Percentiles rank a stretch among this genome's conserved stretches.
phyloP scores from a whole-genome alignment of 108 stramenopile genomes.

The Pseudonitzschia delicatissima region DNA sequence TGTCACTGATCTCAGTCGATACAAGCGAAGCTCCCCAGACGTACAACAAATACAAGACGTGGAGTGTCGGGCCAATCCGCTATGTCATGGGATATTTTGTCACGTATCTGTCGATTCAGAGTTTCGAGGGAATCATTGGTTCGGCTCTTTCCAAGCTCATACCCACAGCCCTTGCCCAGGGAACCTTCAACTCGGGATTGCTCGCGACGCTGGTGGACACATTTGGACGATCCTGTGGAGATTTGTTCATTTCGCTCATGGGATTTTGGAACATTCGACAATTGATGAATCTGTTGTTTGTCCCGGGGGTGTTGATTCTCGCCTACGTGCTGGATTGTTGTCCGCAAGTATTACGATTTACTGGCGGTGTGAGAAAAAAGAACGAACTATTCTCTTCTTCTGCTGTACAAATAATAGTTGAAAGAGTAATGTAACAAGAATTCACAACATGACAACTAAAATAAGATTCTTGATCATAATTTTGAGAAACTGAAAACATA shows the following conservation, averaged over 20 bases:
- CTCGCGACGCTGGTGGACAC: conserved; percentile 45
- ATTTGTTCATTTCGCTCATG: conserved; percentile 59
- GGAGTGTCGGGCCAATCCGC: conserved; percentile 49
- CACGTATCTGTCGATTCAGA: conserved; percentile 60
- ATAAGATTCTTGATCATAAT: too few species aligned
- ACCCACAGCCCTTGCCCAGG: conserved; percentile 78
- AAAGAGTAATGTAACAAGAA: too few species aligned
- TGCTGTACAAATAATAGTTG: too few species aligned
- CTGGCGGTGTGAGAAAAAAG: conserved; percentile 46
- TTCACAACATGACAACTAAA: too few species aligned
- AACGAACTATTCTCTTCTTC: background rate
- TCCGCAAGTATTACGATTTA: conserved; percentile 53
- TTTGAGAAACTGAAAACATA: too few species aligned
- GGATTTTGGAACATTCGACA: conserved; percentile 57
- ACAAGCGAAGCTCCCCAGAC: conserved; percentile 20
- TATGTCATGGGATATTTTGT: conserved; percentile 66
- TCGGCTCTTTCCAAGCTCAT: conserved; percentile 84
- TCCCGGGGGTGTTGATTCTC: conserved; percentile 59
- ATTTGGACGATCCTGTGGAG: conserved; percentile 64
- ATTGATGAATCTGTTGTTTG: conserved; percentile 62
- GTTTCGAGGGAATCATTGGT: conserved; percentile 82
- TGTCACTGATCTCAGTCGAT: conserved; percentile 43
- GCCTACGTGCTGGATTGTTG: conserved; percentile 44
- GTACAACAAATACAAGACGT: conserved; percentile 53
- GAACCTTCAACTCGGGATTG: conserved; percentile 61